Conservation (phyloP, 2,329 filamentous ascomycete genomes). For the Cercospora beticola region DNA sequence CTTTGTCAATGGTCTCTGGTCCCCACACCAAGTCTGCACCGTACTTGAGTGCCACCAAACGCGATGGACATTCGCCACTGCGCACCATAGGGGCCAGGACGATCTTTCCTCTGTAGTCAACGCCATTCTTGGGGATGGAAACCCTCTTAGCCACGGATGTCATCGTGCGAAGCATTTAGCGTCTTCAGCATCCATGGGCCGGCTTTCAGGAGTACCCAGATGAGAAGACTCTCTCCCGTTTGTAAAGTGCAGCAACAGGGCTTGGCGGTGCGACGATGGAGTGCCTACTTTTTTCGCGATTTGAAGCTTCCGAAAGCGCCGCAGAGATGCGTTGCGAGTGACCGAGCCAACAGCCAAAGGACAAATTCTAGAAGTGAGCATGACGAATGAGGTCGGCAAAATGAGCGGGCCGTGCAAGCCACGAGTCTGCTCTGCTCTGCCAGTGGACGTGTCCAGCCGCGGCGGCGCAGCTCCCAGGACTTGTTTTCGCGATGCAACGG, state of each 20-base stretch:
- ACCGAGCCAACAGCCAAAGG: background rate
- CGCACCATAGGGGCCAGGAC: constrained; percentile 90
- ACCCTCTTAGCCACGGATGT: constrained; percentile 56
- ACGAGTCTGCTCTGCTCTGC: too few relatives aligned
- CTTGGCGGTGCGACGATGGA: background rate
- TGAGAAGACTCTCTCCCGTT: background rate
- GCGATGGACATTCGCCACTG: constrained; percentile 90
- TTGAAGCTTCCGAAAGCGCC: background rate
- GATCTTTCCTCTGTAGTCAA: constrained; percentile 90
- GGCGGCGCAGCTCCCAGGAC: constrained; percentile 1
- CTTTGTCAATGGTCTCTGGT: constrained; percentile 89
- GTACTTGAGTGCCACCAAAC: constrained; percentile 86
- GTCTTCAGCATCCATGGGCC: constrained; percentile 29
- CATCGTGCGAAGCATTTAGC: constrained; percentile 34
- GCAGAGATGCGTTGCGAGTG: background rate
- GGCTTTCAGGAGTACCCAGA: background rate
- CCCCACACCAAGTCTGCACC: constrained; percentile 95
- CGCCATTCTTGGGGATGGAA: constrained; percentile 80
- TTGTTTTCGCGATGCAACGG: background rate
- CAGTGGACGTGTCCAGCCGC: background rate
- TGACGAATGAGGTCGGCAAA: constrained; percentile 10
- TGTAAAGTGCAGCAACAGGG: background rate
- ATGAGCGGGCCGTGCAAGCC: background rate
- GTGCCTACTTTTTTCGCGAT: background rate
- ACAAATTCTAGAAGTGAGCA: background rate